Evolutionary conservation across 768 basidiomycete species (phyloP), one percentile per base, ranked within the genome.

Genomic region (Nidula microcarpa): DNA sequence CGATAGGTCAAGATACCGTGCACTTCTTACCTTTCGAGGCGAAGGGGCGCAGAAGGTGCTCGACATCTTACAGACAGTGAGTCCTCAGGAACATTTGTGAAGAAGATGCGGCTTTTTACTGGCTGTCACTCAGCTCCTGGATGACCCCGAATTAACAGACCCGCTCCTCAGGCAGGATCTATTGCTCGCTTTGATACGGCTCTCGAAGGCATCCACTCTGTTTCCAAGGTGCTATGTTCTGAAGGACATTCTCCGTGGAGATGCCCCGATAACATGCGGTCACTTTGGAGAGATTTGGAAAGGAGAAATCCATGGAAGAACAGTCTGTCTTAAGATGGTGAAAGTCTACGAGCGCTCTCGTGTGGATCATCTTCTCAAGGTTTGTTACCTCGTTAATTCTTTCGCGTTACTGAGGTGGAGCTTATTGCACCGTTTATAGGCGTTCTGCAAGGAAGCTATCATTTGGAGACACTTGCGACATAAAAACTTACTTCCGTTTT

Each of bases 1-100:
- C 9, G 37, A 39, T 39, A n/a, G n/a, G 37, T n/a, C 9, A 39
- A 39, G n/a, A 39, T 39, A 8, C n/a, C 37, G 37, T n/a, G n/a
- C 37, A 8, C n/a, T 39, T 39, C 37, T 39, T 39, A 39, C 8
- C 37, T 39, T 8, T 39, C 37, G 37, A 39, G 37, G 37, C 37
- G 37, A 39, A 8, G 8, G 8, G n/a, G 37, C 37, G n/a, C 37
- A 39, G n/a, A 39, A 39, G n/a, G 46, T 10, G 51, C 14, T 39
- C 43, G 50, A 7, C 13, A 43, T 36, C 35, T 41, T 33, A 50
- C 50, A 44, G 10, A 32, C 11, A 35, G 73, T 58, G 69, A 79
- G 59, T 81, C 71, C n/a, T n/a, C n/a, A n/a, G n/a, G n/a, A n/a
- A n/a, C n/a, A n/a, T n/a, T n/a, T n/a, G n/a, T n/a, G n/a, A n/a